Conservation (phyloP, 768 basidiomycete genomes). For the Mycena epipterygia region DNA sequence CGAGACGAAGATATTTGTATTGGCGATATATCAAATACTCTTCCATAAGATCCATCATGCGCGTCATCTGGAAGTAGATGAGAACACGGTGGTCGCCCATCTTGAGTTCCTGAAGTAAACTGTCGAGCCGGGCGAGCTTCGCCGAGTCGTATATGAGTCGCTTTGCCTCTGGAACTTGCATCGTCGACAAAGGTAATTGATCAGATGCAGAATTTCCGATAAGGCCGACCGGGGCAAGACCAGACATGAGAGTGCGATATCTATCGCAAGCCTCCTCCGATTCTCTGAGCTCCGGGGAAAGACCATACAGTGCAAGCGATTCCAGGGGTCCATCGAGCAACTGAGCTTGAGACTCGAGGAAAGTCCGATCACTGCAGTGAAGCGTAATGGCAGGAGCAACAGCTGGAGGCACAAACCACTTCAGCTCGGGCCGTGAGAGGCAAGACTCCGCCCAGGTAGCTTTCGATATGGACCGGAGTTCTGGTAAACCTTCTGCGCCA, state of each 20-base stretch:
- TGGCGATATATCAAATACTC: constrained; percentile 98
- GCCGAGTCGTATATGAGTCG: constrained; percentile 96
- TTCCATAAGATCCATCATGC: constrained; percentile 99
- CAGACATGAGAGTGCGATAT: constrained; percentile 68
- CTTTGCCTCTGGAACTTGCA: constrained; percentile 96
- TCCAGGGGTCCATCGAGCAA: constrained; percentile 79
- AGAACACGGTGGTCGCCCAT: constrained; percentile 93
- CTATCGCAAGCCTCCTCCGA: constrained; percentile 62
- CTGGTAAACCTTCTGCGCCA: constrained; percentile 60
- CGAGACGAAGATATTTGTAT: constrained; percentile 93
- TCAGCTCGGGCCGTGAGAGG: constrained; percentile 82
- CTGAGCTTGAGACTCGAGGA: constrained; percentile 76
- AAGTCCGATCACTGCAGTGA: constrained; percentile 82
- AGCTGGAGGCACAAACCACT: constrained; percentile 89
- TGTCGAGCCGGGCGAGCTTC: constrained; percentile 92
- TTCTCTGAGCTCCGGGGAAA: constrained; percentile 78
- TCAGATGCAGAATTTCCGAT: constrained; percentile 73
- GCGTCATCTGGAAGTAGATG: constrained; percentile 99
- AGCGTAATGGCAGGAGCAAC: constrained; percentile 88
- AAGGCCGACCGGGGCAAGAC: constrained; percentile 76
- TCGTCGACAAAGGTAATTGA: constrained; percentile 84
- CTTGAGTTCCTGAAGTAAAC: constrained; percentile 92
- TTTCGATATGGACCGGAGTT: constrained; percentile 71
- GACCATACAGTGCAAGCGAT: constrained; percentile 84
- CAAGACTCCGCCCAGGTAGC: constrained; percentile 81